Percentiles rank a stretch among this genome's conserved stretches.
phyloP scores from a whole-genome alignment of 345 rosid species.

The Syzygium aromaticum region DNA sequence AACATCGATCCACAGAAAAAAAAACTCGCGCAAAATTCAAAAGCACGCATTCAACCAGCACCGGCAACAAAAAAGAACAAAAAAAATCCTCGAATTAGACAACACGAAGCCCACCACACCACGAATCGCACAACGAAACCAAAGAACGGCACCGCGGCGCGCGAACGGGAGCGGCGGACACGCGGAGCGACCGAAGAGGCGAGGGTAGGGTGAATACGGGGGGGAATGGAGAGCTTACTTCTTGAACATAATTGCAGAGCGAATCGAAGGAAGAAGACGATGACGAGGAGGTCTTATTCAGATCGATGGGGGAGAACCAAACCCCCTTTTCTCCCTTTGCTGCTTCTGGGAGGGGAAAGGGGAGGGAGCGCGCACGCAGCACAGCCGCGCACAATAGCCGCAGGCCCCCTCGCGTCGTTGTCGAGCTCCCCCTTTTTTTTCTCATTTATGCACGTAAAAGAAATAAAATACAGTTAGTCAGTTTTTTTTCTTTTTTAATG shows the following conservation, averaged over 20 bases:
- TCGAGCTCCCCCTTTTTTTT: neutral
- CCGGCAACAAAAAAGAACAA: no score
- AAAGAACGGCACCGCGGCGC: neutral
- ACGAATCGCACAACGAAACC: neutral
- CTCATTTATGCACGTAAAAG: neutral
- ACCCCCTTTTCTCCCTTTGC: neutral
- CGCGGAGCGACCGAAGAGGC: neutral
- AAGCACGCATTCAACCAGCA: neutral
- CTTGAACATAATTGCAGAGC: slow-evolving; percentile 28
- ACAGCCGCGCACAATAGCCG: neutral
- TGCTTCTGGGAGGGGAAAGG: accelerated
- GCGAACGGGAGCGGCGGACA: neutral
- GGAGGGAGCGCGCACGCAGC: accelerated
- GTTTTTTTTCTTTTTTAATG: neutral
- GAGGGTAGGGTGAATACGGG: neutral
- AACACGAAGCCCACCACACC: neutral
- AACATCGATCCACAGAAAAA: neutral
- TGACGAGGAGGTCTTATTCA: neutral
- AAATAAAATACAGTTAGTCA: no score
- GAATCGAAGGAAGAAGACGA: neutral
- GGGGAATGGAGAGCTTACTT: slow-evolving; percentile 19
- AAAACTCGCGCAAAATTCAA: neutral
- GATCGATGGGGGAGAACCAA: neutral
- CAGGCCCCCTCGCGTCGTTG: neutral
- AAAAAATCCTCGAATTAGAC: neutral